Conservation (phyloP, 2,329 filamentous ascomycete species). For the Cladosporium sp. region DNA sequence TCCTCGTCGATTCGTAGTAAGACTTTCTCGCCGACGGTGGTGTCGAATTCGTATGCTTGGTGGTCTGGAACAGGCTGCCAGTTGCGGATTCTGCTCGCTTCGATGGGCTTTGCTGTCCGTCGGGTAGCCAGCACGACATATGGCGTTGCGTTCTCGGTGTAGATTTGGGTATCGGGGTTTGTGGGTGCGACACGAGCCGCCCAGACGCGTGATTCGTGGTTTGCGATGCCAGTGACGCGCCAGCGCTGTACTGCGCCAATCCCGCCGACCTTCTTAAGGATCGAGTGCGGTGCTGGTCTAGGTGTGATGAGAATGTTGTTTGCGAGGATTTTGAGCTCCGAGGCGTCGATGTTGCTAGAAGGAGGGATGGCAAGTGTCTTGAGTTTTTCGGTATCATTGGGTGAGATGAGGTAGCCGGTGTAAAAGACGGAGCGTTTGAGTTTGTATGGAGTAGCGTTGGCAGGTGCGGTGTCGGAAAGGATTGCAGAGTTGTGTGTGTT, state of each 20-base stretch:
- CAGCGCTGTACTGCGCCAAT: constrained; percentile 78
- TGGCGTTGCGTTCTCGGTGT: constrained; percentile 74
- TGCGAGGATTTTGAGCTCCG: constrained; percentile 72
- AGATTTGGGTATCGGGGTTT: constrained; percentile 59
- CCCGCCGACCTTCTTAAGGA: constrained; percentile 80
- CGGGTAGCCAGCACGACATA: constrained; percentile 78
- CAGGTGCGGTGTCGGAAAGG: constrained; percentile 40
- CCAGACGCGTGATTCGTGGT: constrained; percentile 78
- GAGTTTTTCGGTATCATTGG: constrained; percentile 66
- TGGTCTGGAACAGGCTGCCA: constrained; percentile 74
- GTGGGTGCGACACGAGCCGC: constrained; percentile 74
- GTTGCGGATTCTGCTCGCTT: constrained; percentile 74
- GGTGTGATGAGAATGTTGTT: constrained; percentile 90
- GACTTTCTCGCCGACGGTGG: constrained; percentile 79
- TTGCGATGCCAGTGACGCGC: constrained; percentile 73
- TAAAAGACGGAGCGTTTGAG: constrained; percentile 88
- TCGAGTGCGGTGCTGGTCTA: constrained; percentile 63
- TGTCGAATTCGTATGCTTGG: constrained; percentile 72
- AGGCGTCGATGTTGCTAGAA: constrained; percentile 53
- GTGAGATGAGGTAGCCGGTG: constrained; percentile 80
- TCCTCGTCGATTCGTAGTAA: constrained; percentile 76
- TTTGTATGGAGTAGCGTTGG: constrained; percentile 49
- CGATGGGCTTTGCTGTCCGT: constrained; percentile 69
- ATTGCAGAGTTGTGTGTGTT: constrained; percentile 73
- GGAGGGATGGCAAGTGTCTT: constrained; percentile 65